Base-by-base conservation (phyloP, 108 stramenopile genomes). In the Schizochytrium sp. region DNA sequence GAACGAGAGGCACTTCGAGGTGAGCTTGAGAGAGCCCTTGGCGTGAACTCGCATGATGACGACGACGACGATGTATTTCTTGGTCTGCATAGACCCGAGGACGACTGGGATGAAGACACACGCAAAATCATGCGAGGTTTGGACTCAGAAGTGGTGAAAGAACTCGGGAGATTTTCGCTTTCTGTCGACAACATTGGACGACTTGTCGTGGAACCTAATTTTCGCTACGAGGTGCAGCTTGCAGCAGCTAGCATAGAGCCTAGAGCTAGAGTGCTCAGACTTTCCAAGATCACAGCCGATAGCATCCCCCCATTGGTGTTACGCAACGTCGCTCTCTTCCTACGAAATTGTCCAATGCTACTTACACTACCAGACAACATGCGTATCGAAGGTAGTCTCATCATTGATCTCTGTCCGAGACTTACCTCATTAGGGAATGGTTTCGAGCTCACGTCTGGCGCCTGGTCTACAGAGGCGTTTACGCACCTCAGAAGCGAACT, bases 341-440 rank as follows among this genome's bases (percentile, higher is more conserved):
- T 69, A 3, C 64, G 64, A 8, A 38, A 69, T 15, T 69, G 64
- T 44, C 64, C 64, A 44, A 7, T 69, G 12, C 64, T 69, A 38
- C 40, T 69, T 44, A 69, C 2, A 44, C 64, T 83, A 5, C 76
- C 76, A 7, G 76, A 83, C 76, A 28, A 83, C 3, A 49, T 50
- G 76, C 76, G 76, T 53, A 55, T 83, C 47, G 76, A 55, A 38
- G 76, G 76, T 53, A 83, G 50, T 50, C 76, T 83, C 76, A 55
- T 55, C 28, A 2, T 83, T 38, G 47, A 49, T 42, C 50, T 49
- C 10, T 83, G 76, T 53, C 53, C 76, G 3, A 17, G 76, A 49
- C 3, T 83, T 40, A 83, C 45, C 2, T 55, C 47, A 55, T 40
- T 83, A 2, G 76, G 76, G 50, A 44, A 69, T 8, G 15, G 15